Base-by-base conservation (phyloP, 768 basidiomycete genomes). In the Lactifluus volemus region DNA sequence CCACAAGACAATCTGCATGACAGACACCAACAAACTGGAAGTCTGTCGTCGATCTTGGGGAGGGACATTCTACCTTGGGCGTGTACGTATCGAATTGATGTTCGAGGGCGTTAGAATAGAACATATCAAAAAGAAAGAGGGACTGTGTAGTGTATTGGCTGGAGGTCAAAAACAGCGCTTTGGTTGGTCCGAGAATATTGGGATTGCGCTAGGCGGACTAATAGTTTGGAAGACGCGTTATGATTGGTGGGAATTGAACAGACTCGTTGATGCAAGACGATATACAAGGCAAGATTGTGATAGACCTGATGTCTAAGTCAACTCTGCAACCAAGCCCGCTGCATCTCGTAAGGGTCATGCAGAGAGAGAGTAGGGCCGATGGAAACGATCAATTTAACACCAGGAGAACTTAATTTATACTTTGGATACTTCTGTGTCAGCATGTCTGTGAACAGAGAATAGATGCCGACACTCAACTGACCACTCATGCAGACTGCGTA, bases 191-290 rank as follows among this genome's bases (percentile, higher is more conserved):
- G n/a, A 44, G 42, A 44, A 44, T 17, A 59, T 17, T 67, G 5
- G 71, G 71, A 49, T 73, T 14, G 70, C 68, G 9, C 72, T 70
- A 50, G 11, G 49, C 36, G 29, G 19, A 12, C 29, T 17, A 3
- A 45, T 34, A 38, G 32, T 10, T 32, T 19, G 32, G 8, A 12
- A 45, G 8, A n/a, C 9, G 44, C 19, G 17, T 19, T 17, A 19
- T 19, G 6, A 45, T 19, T 45, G 8, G 19, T 45, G 19, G 44
- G 10, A 8, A 19, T n/a, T 6, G 42, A 9, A 44, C 42, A 44
- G 8, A 44, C 42, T n/a, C n/a, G 44, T 19, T n/a, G 8, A 45
- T 45, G n/a, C 19, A 19, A 45, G 44, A 19, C 7, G 44, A 45
- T 11, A 45, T n/a, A 45, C 17, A 45, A 19, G 19, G 44, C n/a